phyloP scores from a whole-genome alignment of 2,329 filamentous ascomycete genomes.

The Arthrinium phaeospermum region DNA sequence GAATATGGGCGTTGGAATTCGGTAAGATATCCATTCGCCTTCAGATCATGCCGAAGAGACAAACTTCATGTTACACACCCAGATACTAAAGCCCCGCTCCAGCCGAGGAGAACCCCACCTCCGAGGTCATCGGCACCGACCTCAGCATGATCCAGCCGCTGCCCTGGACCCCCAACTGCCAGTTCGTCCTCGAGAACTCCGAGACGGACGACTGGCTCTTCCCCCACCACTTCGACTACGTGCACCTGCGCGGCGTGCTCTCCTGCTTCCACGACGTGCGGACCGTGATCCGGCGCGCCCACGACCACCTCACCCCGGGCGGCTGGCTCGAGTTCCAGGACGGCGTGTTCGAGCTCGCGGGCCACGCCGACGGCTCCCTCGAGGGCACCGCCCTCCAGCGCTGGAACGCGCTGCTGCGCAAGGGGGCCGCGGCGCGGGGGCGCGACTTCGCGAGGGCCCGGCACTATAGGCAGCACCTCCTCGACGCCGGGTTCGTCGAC shows the following conservation, averaged over 20 bases:
- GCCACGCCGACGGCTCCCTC: not conserved
- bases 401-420: not conserved
- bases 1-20: constrained; percentile 1
- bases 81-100: not conserved
- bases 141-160: constrained; percentile 19
- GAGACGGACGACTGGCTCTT: constrained; percentile 17
- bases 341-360: not conserved
- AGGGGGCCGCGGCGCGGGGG: not conserved
- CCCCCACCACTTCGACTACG: constrained; percentile 8
- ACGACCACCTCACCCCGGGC: not conserved
- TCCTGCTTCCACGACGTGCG: constrained; percentile 16
- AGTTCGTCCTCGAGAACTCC: constrained; percentile 19
- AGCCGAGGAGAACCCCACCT: constrained; percentile 17
- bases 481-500: constrained; percentile 47
- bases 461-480: constrained; percentile 31
- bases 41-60: not conserved
- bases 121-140: constrained; percentile 22
- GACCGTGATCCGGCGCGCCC: constrained; percentile 8
- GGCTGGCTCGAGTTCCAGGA: constrained; percentile 21
- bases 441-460: not conserved
- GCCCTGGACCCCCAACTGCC: constrained; percentile 8
- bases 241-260: constrained; percentile 6
- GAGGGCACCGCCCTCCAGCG: not conserved
- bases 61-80: not conserved
- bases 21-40: not conserved